Base-by-base conservation (phyloP, 495 filamentous ascomycete species). In the Trypethelium eluteriae region DNA sequence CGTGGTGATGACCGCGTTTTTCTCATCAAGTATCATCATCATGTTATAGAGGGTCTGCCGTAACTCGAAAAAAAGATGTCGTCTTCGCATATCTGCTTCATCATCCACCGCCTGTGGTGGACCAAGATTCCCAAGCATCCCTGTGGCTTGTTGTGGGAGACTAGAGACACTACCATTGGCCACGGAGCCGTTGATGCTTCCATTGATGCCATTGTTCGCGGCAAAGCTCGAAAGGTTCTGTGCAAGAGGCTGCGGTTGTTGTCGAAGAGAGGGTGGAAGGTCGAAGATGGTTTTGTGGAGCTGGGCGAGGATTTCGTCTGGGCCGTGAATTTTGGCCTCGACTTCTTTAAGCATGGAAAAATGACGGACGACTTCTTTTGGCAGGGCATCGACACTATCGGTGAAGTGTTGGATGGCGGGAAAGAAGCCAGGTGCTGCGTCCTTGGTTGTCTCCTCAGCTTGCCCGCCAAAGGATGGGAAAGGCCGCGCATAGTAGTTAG, bases 321-420 rank as follows among this genome's bases (percentile, higher is more conserved):
- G 86, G 32, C 85, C 83, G 73, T 88, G 89, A 64, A 91, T 85
- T 77, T 99, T 99, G 62, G 94, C 93, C 79, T 99, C 95, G 39
- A 97, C 94, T 76, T 99, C 94, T 71, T 96, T 96, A 62, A 99
- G 80, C 56, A 97, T 83, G 5, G 92, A 94, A 73, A 96, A 96
- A 75, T 99, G 93, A 67, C 91, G 84, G 65, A 96, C 90, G 64
- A 96, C 91, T 74, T 99, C 94, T 74, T 91, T 90, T 7, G 94
- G 94, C 4, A 99, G 86, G 35, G 95, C 93, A 25, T 89, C 88
- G 70, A 97, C 90, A 59, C 92, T 86, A 76, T 98, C 92, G 65
- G 93, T 89, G 76, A 98, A 99, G 78, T 93, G 89, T 38, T 90
- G 92, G 68, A 97, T 88, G 35, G 92, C 95, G 63, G 94, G 95